A percentile compares a stretch with the other conserved stretches of the same genome.
These are phyloP conservation scores for Roridomyces roridus DNA, from an alignment of 768 basidiomycete species.

Conservation along the genomic window DNA sequence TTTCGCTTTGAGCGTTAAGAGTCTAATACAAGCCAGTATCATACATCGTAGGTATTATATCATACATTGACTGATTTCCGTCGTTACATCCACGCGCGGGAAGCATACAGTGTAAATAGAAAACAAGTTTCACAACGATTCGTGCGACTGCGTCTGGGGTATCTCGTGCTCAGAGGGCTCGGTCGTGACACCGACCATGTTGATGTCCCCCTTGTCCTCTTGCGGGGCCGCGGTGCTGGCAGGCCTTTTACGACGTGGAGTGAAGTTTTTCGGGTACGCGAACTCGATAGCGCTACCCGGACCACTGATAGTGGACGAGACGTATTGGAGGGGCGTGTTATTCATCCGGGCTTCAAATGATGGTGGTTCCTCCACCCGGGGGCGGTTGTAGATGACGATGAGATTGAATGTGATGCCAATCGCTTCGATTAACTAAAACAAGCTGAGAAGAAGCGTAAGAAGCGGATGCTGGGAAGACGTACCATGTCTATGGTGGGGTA, in stretches of 20 bases:
- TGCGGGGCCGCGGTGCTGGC: background rate
- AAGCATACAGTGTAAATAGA: background rate
- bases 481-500: slow-evolving; percentile 12
- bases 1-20: no score
- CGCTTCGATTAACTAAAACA: slow-evolving; percentile 13
- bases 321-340: slow-evolving; percentile 7
- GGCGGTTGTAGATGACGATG: slow-evolving; percentile 10
- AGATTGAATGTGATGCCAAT: slow-evolving; percentile 26
- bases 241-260: slow-evolving; percentile 14
- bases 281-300: slow-evolving; percentile 23
- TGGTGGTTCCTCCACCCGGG: background rate
- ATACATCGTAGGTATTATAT: slow-evolving; percentile 1
- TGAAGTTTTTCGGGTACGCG: slow-evolving; percentile 18
- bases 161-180: background rate
- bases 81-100: background rate
- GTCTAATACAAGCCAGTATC: no score
- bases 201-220: background rate
- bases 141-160: slow-evolving; percentile 5
- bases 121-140: background rate
- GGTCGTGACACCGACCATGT: background rate
- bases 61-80: slow-evolving; percentile 1
- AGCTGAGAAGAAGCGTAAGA: background rate
- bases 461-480: background rate
- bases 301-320: slow-evolving; percentile 3
- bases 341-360: background rate